Evolutionary conservation across 805 yeast species (phyloP), one percentile per base, ranked within the genome.

Genomic region (Nakazawaea ishiwadae): DNA sequence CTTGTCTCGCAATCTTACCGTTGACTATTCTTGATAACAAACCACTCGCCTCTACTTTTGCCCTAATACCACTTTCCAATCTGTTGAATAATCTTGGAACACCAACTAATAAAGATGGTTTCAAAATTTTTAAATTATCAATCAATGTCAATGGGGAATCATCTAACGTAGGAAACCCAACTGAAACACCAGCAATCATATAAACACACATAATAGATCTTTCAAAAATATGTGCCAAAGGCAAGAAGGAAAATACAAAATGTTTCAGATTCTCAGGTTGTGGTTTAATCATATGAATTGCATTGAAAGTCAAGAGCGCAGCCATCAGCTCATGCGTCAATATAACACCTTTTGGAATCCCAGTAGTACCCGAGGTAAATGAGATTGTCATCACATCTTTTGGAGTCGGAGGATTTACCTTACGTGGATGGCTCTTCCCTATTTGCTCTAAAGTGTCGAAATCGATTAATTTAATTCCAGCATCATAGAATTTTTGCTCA

Each of bases 291-390:
- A 33, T 11, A 15, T 19, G 32, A 23, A 29, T 14, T 3, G 42
- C 27, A 27, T 35, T 55, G 15, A 54, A 58, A 5, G 62, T 51
- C 18, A 58, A 51, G 41, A 67, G 67, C 20, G 70, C 55, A 10
- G 63, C 63, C 14, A 76, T 68, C 48, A 79, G 80, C 36, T 56
- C 58, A 48, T 84, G 89, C 23, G 75, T 69, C 47, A 82, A 63
- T 23, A 79, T 76, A 19, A 81, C 91, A 52, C 91, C 91, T 65
- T 84, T 85, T 47, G 91, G 87, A 32, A 80, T 74, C 42, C 93
- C 90, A n/a, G 85, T 79, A 17, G 87, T 80, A 38, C 87, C 87
- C 0, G 84, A 77, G 11, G 86, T 69, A 50, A 68, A 69, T 16
- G 69, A 64, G 23, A 69, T 65, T 17, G 73, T 67, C 48, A 59